Evolutionary conservation across 2,329 filamentous ascomycete species (phyloP).

Genomic region (Onygenales sp.): DNA sequence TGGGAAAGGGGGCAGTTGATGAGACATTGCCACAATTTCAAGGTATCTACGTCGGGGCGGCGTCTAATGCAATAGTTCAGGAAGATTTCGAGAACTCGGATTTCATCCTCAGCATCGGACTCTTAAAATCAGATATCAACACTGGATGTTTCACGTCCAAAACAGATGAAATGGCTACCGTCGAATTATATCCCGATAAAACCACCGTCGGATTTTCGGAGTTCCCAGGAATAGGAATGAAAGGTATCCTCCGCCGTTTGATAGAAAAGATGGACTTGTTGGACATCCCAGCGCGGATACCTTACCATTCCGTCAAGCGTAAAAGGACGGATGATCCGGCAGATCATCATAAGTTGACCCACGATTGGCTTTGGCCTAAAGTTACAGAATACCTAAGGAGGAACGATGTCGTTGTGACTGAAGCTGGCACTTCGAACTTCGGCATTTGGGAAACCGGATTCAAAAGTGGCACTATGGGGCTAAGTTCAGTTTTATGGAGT

Average conservation of each 20-base stretch:
- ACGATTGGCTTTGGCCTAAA: constrained; percentile 61
- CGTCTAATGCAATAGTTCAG: constrained; percentile 48
- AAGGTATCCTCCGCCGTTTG: constrained; percentile 65
- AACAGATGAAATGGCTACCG: constrained; percentile 67
- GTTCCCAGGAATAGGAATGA: constrained; percentile 68
- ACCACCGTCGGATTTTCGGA: constrained; percentile 66
- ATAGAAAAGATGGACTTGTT: constrained; percentile 50
- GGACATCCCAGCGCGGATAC: constrained; percentile 40
- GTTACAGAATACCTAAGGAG: constrained; percentile 62
- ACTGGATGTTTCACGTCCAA: constrained; percentile 71
- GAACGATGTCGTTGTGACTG: constrained; percentile 71
- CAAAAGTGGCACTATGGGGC: constrained; percentile 64
- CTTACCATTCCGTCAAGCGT: constrained; percentile 44
- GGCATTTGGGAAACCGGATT: constrained; percentile 81
- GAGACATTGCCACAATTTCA: constrained; percentile 68
- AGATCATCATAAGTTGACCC: constrained; percentile 32
- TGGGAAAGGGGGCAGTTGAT: constrained; percentile 78
- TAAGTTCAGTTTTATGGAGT: constrained; percentile 69
- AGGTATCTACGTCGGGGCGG: constrained; percentile 76
- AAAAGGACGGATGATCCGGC: constrained; percentile 43
- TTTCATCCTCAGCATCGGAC: constrained; percentile 33
- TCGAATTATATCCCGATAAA: constrained; percentile 70
- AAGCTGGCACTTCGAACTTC: constrained; percentile 82
- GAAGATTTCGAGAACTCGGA: constrained; percentile 33
- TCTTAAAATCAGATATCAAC: constrained; percentile 38